Evolutionary conservation across 805 yeast genomes (phyloP).

Genomic region (Wickerhamiella vanderwaltii): DNA sequence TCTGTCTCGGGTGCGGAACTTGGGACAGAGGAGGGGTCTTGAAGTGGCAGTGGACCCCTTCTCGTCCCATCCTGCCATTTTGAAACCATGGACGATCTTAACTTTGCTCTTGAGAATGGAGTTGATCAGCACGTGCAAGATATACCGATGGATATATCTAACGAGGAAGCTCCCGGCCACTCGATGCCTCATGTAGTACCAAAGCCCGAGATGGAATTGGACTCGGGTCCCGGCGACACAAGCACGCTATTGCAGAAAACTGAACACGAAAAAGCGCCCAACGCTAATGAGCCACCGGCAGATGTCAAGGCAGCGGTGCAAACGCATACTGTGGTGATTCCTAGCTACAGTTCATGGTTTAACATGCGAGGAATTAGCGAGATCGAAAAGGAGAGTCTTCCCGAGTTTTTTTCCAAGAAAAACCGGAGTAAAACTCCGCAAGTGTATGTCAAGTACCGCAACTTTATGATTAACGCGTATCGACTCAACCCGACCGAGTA

Average conservation of each 20-base stretch:
- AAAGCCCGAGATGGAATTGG: constrained; percentile 13
- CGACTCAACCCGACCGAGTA: constrained; percentile 83
- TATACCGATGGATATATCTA: neutral
- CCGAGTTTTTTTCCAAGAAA: constrained; percentile 62
- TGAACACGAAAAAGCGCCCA: neutral
- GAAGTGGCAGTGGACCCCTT: too few relatives aligned
- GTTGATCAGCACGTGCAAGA: neutral
- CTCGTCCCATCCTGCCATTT: too few relatives aligned
- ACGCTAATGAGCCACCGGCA: neutral
- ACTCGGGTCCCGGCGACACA: constrained; percentile 14
- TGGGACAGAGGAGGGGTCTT: too few relatives aligned
- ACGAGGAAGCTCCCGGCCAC: neutral
- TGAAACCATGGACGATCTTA: constrained; percentile 6
- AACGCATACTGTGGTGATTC: constrained; percentile 73
- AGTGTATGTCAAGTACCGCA: constrained; percentile 69
- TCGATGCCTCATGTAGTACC: neutral
- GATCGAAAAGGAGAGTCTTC: constrained; percentile 71
- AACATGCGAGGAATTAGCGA: constrained; percentile 56
- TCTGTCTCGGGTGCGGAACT: too few relatives aligned
- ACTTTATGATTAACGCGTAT: constrained; percentile 80
- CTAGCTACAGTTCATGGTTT: constrained; percentile 85
- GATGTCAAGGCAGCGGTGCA: constrained; percentile 33
- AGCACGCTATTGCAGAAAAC: neutral
- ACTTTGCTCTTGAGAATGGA: constrained; percentile 4
- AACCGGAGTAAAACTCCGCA: constrained; percentile 69